Conservation (phyloP, 331 rosid genomes). For the Pyrus hybrid region DNA sequence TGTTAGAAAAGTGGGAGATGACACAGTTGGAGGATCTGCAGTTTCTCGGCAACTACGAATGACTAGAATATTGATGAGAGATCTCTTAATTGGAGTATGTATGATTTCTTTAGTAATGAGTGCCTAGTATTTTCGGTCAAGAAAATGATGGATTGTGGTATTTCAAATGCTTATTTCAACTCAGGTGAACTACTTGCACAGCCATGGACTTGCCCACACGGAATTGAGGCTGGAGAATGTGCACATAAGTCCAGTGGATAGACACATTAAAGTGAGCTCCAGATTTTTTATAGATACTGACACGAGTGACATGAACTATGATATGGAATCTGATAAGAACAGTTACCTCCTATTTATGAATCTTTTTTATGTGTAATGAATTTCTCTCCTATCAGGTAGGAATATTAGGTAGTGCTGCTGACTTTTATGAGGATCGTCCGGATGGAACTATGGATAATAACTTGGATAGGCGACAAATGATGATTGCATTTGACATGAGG, state of each 20-base stretch:
- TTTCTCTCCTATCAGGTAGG: conserved; percentile 57
- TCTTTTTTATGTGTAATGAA: background rate
- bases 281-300: background rate
- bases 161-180: conserved; percentile 9
- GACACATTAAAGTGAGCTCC: conserved; percentile 87
- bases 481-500: conserved; percentile 99
- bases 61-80: conserved; percentile 87
- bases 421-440: conserved; percentile 59
- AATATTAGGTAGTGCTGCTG: conserved; percentile 83
- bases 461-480: conserved; percentile 87
- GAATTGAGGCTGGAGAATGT: conserved; percentile 91
- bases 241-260: conserved; percentile 94
- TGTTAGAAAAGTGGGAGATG: conserved; percentile 88
- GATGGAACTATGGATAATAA: conserved; percentile 40
- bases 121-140: background rate
- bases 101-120: background rate
- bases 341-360: background rate
- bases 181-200: conserved; percentile 93
- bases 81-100: conserved; percentile 89
- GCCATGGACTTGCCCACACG: conserved; percentile 98
- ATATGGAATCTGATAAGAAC: too few species aligned
- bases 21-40: conserved; percentile 86
- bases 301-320: background rate
- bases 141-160: conserved; percentile 2
- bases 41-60: conserved; percentile 79